Evolutionary conservation across 2,329 filamentous ascomycete genomes (phyloP).

Genomic region (Arthrobotrys musiformis): DNA sequence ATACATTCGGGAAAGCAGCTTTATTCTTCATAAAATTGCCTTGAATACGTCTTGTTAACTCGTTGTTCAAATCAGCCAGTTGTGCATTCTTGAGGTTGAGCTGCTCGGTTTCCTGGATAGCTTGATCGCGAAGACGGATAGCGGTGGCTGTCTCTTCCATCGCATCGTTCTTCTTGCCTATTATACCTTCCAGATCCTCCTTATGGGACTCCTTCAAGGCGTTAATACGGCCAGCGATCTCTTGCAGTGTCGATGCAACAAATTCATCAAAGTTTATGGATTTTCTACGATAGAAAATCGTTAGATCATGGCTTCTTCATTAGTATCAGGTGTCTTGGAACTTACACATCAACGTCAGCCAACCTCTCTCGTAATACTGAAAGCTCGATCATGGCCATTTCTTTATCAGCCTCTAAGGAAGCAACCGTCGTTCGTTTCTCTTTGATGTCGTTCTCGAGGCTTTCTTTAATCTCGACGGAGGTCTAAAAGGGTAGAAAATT

Average conservation of each 20-base stretch:
- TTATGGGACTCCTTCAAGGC: constrained; percentile 82
- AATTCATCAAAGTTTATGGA: constrained; percentile 81
- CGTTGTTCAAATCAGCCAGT: constrained; percentile 92
- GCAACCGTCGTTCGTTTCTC: constrained; percentile 93
- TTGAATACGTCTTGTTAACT: constrained; percentile 92
- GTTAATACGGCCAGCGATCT: constrained; percentile 72
- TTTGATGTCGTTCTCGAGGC: constrained; percentile 80
- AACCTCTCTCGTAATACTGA: constrained; percentile 53
- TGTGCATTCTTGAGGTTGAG: constrained; percentile 94
- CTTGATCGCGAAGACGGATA: constrained; percentile 87
- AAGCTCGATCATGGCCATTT: constrained; percentile 50
- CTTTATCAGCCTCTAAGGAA: constrained; percentile 58
- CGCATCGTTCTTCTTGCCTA: constrained; percentile 84
- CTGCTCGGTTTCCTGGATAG: constrained; percentile 94
- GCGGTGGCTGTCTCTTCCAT: constrained; percentile 86
- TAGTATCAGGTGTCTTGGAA: constrained; percentile 20
- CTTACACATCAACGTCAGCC: constrained; percentile 58
- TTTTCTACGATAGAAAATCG: constrained; percentile 71
- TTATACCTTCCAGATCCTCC: constrained; percentile 83
- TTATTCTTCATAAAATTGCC: constrained; percentile 87
- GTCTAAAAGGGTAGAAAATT: constrained; percentile 60
- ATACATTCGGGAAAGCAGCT: constrained; percentile 69
- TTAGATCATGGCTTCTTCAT: constrained; percentile 19
- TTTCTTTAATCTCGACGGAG: constrained; percentile 68
- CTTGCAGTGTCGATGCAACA: constrained; percentile 71